Base-by-base conservation (phyloP, 805 yeast species). In the Saturnispora halmiae region DNA sequence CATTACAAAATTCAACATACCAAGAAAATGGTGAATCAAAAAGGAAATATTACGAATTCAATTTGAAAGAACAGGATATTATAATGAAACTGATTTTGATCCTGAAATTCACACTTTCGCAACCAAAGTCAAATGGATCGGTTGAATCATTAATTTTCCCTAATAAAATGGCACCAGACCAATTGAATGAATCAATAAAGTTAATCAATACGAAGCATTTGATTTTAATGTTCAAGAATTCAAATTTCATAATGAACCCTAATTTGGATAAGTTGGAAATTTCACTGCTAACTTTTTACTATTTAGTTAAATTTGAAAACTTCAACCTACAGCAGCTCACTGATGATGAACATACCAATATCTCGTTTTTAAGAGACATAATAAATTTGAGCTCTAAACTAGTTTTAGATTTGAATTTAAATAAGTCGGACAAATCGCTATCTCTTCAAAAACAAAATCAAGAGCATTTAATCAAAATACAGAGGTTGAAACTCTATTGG, bases 31-130 rank as follows among this genome's bases (percentile, higher is more conserved):
- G 71, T 52, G 70, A 65, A 58, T 30, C 66, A 52, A 48, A 67
- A 58, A 59, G 56, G 45, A 51, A 52, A 34, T 59, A 58, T 44
- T 59, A 58, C 41, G 63, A 60, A 38, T 60, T 59, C 41, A 46
- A 43, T 30, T 39, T 47, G 4, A 53, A 52, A 31, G 65, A 60
- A 35, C 65, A 60, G 41, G 60, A 55, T 39, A 50, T 60, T n/a
- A 67, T 73, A 44, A 63, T 73, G 13, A 73, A 73, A 51, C 67
- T 76, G 26, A 71, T 74, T 58, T 54, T 74, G 20, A 66, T 69
- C 60, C 65, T 74, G 57, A 73, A 71, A 65, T 73, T 57, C 66
- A 72, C 50, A 50, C 66, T 44, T 52, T 63, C 54, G 56, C 65
- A 56, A 47, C 72, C 60, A n/a, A 56, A 52, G 42, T 40, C 45